Evolutionary conservation across 2,329 filamentous ascomycete genomes (phyloP).

Genomic region (Phialemoniopsis sp.): DNA sequence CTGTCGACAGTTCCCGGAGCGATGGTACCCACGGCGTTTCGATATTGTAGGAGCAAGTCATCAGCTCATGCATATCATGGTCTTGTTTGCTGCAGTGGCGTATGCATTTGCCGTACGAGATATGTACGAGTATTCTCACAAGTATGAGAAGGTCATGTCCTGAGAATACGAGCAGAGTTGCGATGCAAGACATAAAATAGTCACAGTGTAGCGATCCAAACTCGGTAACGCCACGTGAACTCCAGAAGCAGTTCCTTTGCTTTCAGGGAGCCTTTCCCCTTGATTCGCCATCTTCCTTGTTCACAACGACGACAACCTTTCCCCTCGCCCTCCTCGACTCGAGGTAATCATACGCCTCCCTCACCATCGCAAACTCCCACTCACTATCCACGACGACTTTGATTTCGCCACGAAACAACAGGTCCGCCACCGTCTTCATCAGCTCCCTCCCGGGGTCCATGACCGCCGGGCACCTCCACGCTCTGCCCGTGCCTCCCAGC

Average conservation of each 20-base stretch:
- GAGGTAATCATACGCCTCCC: slow-evolving; percentile 28
- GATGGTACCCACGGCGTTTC: slow-evolving; percentile 33
- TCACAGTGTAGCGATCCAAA: too few species aligned
- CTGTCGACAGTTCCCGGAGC: slow-evolving; percentile 33
- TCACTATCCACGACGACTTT: slow-evolving; percentile 29
- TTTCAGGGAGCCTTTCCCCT: too few species aligned
- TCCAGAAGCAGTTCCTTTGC: too few species aligned
- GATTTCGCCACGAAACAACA: slow-evolving; percentile 27
- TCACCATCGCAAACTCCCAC: slow-evolving; percentile 28
- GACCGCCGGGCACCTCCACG: slow-evolving; percentile 25
- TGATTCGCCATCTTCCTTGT: slow-evolving; percentile 4
- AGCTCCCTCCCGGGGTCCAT: slow-evolving; percentile 25
- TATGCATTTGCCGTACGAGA: slow-evolving; percentile 24
- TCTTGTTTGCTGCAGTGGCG: slow-evolving; percentile 33
- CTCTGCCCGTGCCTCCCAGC: slow-evolving; percentile 31
- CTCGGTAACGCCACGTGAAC: too few species aligned
- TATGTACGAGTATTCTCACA: too few species aligned
- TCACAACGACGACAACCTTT: slow-evolving; percentile 31
- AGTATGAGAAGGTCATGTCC: too few species aligned
- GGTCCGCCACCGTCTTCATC: slow-evolving; percentile 23
- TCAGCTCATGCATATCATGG: slow-evolving; percentile 43
- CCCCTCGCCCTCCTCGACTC: slow-evolving; percentile 26
- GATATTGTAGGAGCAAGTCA: slow-evolving; percentile 43
- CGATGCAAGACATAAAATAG: too few species aligned
- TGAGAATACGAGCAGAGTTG: too few species aligned